Evolutionary conservation across 331 rosid species (phyloP).

Genomic region (Cydonia oblonga): DNA sequence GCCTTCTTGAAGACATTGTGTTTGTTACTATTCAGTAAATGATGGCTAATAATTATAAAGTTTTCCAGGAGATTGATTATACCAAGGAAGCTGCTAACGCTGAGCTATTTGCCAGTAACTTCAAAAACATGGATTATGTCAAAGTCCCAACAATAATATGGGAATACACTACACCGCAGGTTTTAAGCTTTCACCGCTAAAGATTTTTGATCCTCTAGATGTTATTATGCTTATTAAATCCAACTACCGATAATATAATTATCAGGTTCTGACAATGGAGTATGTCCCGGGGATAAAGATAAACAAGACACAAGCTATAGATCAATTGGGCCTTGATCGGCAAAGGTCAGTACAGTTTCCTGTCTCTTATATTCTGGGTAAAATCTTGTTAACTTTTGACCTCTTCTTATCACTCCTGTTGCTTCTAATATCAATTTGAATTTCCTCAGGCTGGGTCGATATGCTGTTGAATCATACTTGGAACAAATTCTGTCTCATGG

Average conservation of each 20-base stretch:
- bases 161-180: constrained; percentile 99
- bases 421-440: constrained; percentile 5
- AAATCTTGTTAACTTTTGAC: constrained; percentile 4
- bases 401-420: not conserved
- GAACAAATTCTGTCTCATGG: constrained; percentile 98
- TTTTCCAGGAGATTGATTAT: constrained; percentile 95
- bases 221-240: not conserved
- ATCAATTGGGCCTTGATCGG: constrained; percentile 92
- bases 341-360: constrained; percentile 41
- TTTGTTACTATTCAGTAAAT: not conserved
- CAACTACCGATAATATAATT: constrained; percentile 2
- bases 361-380: constrained; percentile 1
- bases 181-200: constrained; percentile 11
- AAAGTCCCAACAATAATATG: constrained; percentile 84
- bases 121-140: constrained; percentile 71
- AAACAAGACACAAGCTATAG: constrained; percentile 83
- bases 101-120: constrained; percentile 80
- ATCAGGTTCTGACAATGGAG: constrained; percentile 91
- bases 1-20: not conserved
- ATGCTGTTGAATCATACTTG: constrained; percentile 96
- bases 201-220: not conserved
- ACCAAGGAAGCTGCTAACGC: constrained; percentile 96
- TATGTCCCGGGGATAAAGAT: constrained; percentile 98
- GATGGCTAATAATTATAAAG: not conserved
- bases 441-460: constrained; percentile 63